Evolutionary conservation across 2,329 filamentous ascomycete species (phyloP), one percentile per base, ranked within the genome.

Genomic region (Fusarium chaquense): DNA sequence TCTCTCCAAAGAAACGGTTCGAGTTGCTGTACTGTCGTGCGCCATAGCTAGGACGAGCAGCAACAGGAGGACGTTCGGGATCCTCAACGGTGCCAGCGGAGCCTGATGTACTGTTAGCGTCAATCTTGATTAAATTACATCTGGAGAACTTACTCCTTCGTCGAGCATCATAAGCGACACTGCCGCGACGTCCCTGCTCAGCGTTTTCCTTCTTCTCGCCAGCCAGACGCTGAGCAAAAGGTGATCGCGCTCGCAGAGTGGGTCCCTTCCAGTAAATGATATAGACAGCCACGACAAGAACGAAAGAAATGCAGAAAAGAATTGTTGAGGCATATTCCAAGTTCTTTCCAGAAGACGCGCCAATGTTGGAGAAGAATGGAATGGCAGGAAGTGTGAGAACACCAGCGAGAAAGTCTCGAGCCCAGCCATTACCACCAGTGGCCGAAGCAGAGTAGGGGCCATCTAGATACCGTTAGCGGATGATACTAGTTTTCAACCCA

Each of bases 371-470:
- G 77, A 89, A 90, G 78, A 90, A 89, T 0, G 91, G 90, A 0
- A 86, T 86, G 0, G 90, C 88, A 16, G 89, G 90, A 51, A 93
- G 83, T 1, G 90, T 91, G 2, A 92, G 85, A 11, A 93, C 83
- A 78, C 91, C 91, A 3, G 91, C 91, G 0, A 93, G 81, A 78
- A 93, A 89, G 75, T 93, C 91, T 69, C 91, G 85, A 4, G 90
- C 85, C 80, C 91, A 93, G 3, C 91, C 91, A 67, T 93, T 93
- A 22, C 91, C 91, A 41, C 91, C 91, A 0, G 91, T 93, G 1
- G 91, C 91, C 0, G 90, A 92, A 2, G 91, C 91, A 3, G 90
- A 88, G 76, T 92, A 93, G 0, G 88, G 87, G 0, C 91, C 91
- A 73, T 75, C 72, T 73, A 0, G 0, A 2, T 3, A 2, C 1